Conservation (phyloP, 805 yeast species). For the Blastobotrys chiropterorum region DNA sequence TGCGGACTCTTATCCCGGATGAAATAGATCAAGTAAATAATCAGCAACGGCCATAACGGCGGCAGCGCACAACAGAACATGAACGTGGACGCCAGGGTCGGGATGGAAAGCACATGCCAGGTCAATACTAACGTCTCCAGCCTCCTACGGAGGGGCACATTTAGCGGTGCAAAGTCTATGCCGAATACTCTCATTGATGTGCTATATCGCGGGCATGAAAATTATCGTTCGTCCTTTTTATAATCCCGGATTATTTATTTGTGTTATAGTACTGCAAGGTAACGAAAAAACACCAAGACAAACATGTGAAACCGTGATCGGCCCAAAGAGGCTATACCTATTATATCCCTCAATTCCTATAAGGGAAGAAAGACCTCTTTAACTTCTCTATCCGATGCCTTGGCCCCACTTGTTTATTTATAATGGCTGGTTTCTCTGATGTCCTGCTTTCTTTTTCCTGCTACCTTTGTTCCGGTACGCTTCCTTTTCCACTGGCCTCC, state of each 20-base stretch:
- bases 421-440: not conserved
- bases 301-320: not conserved
- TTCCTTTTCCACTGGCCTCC: too few relatives aligned
- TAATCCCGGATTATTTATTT: not conserved
- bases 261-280: too few relatives aligned
- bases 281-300: not conserved
- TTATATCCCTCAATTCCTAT: not conserved
- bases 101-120: constrained; percentile 69
- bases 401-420: not conserved
- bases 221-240: not conserved
- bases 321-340: not conserved
- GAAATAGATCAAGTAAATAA: constrained; percentile 61
- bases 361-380: not conserved
- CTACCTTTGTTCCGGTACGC: not conserved
- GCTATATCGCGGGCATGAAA: too few relatives aligned
- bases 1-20: constrained; percentile 59
- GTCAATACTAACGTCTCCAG: constrained; percentile 62
- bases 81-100: constrained; percentile 40
- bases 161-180: constrained; percentile 9
- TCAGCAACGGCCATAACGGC: constrained; percentile 57
- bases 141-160: constrained; percentile 36
- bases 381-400: not conserved
- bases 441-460: not conserved
- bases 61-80: constrained; percentile 55
- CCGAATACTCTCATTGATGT: not conserved